Conservation (phyloP, 139 green algal genomes). For the Closterium sp. region DNA sequence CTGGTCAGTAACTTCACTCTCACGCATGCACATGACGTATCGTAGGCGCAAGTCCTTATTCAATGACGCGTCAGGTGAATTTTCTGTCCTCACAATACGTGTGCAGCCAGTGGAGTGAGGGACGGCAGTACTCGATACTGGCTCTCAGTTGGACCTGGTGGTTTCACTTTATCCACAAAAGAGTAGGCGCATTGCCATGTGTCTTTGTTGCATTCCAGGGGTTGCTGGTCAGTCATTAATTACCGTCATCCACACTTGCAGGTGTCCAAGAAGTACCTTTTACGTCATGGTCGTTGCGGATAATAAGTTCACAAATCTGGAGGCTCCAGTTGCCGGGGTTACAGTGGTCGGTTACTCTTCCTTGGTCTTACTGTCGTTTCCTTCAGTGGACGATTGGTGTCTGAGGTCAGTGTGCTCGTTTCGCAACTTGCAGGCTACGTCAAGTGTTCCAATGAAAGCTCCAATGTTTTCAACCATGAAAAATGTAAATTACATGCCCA, state of each 20-base stretch:
- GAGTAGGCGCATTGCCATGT: constrained; percentile 4
- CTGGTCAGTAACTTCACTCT: neutral
- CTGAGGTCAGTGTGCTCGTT: too few species aligned
- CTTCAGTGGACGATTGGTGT: too few species aligned
- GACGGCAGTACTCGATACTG: constrained; percentile 50
- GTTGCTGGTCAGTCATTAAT: neutral
- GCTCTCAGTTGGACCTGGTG: constrained; percentile 40
- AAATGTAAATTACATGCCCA: constrained; percentile 55
- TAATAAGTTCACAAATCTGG: neutral
- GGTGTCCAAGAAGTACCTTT: constrained; percentile 17
- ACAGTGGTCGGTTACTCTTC: constrained; percentile 9
- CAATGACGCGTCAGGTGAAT: neutral
- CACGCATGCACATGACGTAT: too few species aligned
- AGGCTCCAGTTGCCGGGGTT: neutral
- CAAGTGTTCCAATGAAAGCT: constrained; percentile 52
- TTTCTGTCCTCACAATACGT: neutral
- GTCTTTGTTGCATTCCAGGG: neutral
- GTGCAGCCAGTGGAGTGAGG: constrained; percentile 8
- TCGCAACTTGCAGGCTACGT: constrained; percentile 32
- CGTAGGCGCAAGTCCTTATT: neutral
- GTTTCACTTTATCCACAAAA: constrained; percentile 28
- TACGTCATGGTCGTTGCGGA: constrained; percentile 28
- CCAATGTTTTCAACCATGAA: constrained; percentile 52
- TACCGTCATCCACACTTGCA: neutral
- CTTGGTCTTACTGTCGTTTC: neutral